Evolutionary conservation across 345 rosid species (phyloP).

Genomic region (Moricandia arvensis): DNA sequence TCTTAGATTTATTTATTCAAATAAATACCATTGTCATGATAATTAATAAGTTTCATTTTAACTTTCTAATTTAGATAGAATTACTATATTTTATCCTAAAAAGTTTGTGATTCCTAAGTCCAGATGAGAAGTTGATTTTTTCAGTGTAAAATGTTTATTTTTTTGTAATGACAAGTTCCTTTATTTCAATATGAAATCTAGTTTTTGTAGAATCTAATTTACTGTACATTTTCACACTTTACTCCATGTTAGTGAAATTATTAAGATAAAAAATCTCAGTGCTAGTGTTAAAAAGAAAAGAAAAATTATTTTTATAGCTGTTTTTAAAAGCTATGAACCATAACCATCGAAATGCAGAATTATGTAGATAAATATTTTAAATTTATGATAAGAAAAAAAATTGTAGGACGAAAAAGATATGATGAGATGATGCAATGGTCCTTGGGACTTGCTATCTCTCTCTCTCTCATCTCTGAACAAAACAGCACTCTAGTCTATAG

Average conservation of each 20-base stretch:
- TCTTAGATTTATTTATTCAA: not conserved
- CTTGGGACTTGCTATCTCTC: constrained; percentile 34
- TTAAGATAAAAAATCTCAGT: not conserved
- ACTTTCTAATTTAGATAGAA: not conserved
- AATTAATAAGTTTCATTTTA: not conserved
- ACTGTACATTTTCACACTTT: not conserved
- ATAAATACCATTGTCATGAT: not conserved
- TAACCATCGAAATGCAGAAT: constrained; percentile 33
- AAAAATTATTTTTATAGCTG: not conserved
- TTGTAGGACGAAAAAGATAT: not conserved
- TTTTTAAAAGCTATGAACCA: not conserved
- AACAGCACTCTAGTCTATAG: constrained; percentile 34
- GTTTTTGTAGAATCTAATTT: not conserved
- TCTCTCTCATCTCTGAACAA: constrained; percentile 32
- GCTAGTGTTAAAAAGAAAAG: not conserved
- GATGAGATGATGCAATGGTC: constrained; percentile 39
- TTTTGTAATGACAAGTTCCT: not conserved
- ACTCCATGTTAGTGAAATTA: not conserved
- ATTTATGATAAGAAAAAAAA: not conserved
- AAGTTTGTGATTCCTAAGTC: not conserved
- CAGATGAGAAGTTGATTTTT: not conserved
- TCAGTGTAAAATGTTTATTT: not conserved
- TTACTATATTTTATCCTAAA: not conserved
- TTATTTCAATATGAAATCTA: too few species aligned
- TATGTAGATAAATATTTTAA: constrained; percentile 3